Conservation (phyloP, 345 rosid genomes). For the Cardamine chenopodiifolia region DNA sequence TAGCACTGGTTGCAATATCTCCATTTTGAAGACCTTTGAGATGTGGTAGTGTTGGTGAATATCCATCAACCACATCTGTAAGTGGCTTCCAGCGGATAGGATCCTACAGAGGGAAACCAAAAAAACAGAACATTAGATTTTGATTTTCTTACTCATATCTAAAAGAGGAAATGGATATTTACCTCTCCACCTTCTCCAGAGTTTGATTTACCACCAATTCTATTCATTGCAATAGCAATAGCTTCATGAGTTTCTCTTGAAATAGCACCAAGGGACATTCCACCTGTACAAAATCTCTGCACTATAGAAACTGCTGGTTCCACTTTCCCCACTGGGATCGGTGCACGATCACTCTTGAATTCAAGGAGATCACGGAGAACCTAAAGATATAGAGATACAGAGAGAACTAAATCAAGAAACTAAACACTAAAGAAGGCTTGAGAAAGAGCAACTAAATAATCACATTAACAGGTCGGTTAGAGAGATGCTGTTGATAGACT, state of each 20-base stretch:
- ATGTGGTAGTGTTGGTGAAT: conserved; percentile 94
- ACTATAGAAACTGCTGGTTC: conserved; percentile 90
- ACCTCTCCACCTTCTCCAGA: conserved; percentile 99
- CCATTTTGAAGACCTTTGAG: conserved; percentile 99
- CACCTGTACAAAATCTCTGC: conserved; percentile 95
- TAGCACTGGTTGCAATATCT: conserved; percentile 98
- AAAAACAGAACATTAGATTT: conserved; percentile 13
- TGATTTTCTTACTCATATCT: not conserved
- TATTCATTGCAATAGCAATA: conserved; percentile 98
- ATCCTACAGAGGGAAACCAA: conserved; percentile 53
- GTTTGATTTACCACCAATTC: conserved; percentile 93
- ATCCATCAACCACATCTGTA: conserved; percentile 93
- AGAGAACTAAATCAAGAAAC: not conserved
- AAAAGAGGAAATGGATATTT: conserved; percentile 31
- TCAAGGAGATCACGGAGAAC: conserved; percentile 97
- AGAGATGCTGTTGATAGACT: conserved; percentile 93
- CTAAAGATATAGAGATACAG: conserved; percentile 41
- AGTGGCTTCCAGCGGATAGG: conserved; percentile 99
- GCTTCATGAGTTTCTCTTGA: conserved; percentile 99
- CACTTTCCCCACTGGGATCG: conserved; percentile 93
- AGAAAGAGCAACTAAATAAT: conserved; percentile 37
- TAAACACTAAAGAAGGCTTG: not conserved
- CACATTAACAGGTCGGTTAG: conserved; percentile 94
- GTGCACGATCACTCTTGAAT: conserved; percentile 85
- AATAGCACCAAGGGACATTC: conserved; percentile 99